phyloP scores from a whole-genome alignment of 2,329 filamentous ascomycete genomes.

The Aspergillus sp. region DNA sequence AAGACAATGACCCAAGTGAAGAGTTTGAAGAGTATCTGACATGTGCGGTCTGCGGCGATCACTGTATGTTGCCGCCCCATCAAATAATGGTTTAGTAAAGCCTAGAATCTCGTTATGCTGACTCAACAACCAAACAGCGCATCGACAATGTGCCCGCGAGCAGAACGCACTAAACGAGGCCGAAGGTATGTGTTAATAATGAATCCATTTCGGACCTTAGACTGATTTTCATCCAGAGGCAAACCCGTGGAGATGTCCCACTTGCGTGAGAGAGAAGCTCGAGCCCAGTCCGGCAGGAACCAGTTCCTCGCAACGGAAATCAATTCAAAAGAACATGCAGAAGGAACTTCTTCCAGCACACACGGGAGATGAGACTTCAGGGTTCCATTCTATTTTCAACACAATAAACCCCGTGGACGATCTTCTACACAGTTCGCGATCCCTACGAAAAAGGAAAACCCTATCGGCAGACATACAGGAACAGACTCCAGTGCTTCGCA shows the following conservation, averaged over 20 bases:
- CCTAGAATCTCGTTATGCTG: constrained; percentile 22
- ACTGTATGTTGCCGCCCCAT: constrained; percentile 60
- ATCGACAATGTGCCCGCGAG: constrained; percentile 83
- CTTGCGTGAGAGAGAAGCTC: constrained; percentile 47
- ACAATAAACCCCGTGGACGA: constrained; percentile 70
- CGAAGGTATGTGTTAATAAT: constrained; percentile 52
- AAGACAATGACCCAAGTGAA: constrained; percentile 77
- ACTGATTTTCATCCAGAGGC: constrained; percentile 50
- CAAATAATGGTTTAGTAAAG: constrained; percentile 26
- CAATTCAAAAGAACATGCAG: constrained; percentile 64
- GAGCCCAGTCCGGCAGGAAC: constrained; percentile 29
- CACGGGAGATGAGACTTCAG: constrained; percentile 61
- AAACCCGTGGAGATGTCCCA: constrained; percentile 61
- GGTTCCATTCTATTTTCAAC: constrained; percentile 75
- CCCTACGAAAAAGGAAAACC: constrained; percentile 79
- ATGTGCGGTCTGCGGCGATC: constrained; percentile 75
- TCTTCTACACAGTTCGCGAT: constrained; percentile 70
- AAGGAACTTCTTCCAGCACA: constrained; percentile 70
- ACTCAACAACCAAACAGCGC: constrained; percentile 63
- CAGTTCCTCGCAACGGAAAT: constrained; percentile 43
- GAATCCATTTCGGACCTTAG: neutral
- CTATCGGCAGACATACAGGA: constrained; percentile 63
- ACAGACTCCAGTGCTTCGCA: constrained; percentile 49
- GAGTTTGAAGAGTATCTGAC: constrained; percentile 77
- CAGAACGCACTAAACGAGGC: constrained; percentile 61